A percentile compares a stretch with the other conserved stretches of the same genome.
phyloP scores from a whole-genome alignment of 805 yeast genomes.

The Metschnikowia henanensis region DNA sequence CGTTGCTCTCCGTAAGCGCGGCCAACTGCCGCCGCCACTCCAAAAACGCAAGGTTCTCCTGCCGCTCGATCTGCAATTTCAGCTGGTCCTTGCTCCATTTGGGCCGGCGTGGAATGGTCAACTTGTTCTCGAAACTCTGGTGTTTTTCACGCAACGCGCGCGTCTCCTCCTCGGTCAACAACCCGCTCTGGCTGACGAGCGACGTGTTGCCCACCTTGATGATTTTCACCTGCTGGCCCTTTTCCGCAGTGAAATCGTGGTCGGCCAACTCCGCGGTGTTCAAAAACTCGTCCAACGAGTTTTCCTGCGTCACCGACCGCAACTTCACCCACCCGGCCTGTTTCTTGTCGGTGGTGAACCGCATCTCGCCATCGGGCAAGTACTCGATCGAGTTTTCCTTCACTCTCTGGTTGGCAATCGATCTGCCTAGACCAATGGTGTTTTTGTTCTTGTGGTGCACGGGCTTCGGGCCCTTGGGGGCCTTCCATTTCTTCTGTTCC shows the following conservation, averaged over 20 bases:
- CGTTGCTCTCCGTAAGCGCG: constrained; percentile 76
- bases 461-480: constrained; percentile 93
- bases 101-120: constrained; percentile 94
- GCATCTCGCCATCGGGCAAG: constrained; percentile 83
- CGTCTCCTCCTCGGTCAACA: constrained; percentile 68
- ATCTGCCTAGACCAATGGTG: constrained; percentile 80
- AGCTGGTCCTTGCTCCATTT: constrained; percentile 74
- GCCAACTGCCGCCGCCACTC: constrained; percentile 96
- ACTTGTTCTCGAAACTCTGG: constrained; percentile 61
- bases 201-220: constrained; percentile 65
- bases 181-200: constrained; percentile 39
- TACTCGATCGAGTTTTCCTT: constrained; percentile 67
- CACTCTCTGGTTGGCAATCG: constrained; percentile 72
- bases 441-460: constrained; percentile 82
- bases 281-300: constrained; percentile 89
- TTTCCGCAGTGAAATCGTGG: constrained; percentile 94
- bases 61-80: constrained; percentile 74
- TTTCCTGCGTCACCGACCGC: constrained; percentile 93
- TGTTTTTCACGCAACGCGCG: constrained; percentile 59
- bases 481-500: constrained; percentile 71
- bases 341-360: constrained; percentile 82
- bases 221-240: constrained; percentile 77
- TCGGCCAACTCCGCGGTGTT: constrained; percentile 95
- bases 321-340: constrained; percentile 89
- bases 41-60: constrained; percentile 86